A percentile compares a stretch with the other conserved stretches of the same genome.
Evolutionary conservation across 2,329 filamentous ascomycete species (phyloP).

Genomic region (Hypoxylon rubiginosum): DNA sequence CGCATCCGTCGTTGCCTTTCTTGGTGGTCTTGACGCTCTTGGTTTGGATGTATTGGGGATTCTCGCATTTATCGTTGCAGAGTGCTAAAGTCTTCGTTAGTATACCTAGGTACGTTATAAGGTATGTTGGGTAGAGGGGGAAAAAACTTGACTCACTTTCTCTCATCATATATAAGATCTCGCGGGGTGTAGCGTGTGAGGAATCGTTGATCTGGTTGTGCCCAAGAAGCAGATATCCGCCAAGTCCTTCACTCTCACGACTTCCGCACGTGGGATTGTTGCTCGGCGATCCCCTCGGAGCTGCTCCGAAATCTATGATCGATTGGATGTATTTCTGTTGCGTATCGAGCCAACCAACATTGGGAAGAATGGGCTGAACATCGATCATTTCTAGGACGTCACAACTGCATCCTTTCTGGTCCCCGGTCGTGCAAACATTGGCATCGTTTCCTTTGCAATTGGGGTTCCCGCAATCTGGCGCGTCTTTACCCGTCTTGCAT

Average conservation of each 20-base stretch:
- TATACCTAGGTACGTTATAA: not conserved
- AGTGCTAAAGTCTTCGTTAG: not conserved
- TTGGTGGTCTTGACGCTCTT: constrained; percentile 2
- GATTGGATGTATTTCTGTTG: not conserved
- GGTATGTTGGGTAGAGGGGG: no score
- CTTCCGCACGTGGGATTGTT: not conserved
- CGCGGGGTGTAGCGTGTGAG: not conserved
- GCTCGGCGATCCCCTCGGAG: not conserved
- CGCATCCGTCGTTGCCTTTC: not conserved
- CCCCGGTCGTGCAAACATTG: not conserved
- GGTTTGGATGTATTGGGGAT: not conserved
- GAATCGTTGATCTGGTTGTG: not conserved
- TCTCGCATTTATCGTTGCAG: not conserved
- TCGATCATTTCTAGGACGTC: not conserved
- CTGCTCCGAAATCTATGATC: not conserved
- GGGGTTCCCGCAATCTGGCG: not conserved
- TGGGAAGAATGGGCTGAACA: not conserved
- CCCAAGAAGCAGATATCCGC: not conserved
- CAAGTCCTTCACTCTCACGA: not conserved
- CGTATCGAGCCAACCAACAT: not conserved
- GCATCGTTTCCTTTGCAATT: not conserved
- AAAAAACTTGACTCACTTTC: not conserved
- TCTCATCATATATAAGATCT: constrained; percentile 1
- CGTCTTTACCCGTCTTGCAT: not conserved
- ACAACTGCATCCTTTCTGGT: not conserved